These are phyloP conservation scores for Chlamydomonas eustigma DNA, from an alignment of 139 green algal species.

Conservation along the genomic window DNA sequence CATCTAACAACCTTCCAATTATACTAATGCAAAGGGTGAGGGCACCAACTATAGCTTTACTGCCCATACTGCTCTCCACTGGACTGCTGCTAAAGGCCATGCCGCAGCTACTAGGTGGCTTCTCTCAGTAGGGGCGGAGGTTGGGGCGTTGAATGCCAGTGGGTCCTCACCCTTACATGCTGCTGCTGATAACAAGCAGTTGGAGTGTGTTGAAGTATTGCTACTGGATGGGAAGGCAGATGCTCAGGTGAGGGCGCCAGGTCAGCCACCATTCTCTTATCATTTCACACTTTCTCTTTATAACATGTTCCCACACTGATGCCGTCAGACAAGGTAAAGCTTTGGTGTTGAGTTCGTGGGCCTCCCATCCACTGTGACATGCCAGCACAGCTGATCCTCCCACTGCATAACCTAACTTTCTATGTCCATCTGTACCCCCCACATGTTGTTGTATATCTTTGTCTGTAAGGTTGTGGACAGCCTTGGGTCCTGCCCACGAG, in stretches of 20 bases:
- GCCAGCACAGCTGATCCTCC: background rate
- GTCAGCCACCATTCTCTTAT: too few relatives aligned
- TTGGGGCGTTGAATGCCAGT: conserved; percentile 33
- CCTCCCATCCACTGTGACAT: background rate
- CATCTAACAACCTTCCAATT: background rate
- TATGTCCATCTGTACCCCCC: too few relatives aligned
- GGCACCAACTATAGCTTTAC: conserved; percentile 58
- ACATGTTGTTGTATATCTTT: too few relatives aligned
- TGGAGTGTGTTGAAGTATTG: conserved; percentile 11
- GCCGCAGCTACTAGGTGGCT: conserved; percentile 42
- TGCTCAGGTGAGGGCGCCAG: background rate
- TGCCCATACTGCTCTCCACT: conserved; percentile 57
- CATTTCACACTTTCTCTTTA: background rate
- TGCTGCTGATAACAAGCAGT: conserved; percentile 34
- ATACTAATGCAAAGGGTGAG: too few relatives aligned
- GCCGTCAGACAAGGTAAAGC: background rate
- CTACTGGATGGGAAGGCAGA: conserved; percentile 21
- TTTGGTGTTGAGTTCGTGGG: background rate
- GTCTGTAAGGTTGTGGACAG: conserved; percentile 31
- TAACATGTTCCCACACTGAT: background rate
- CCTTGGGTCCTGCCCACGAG: conserved; percentile 29
- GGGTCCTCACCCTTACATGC: conserved; percentile 50
- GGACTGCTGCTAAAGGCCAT: conserved; percentile 51
- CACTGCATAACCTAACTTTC: too few relatives aligned
- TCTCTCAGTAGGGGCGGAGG: conserved; percentile 32